Evolutionary conservation across 257 asterid genomes (phyloP), one percentile per base, ranked within the genome.

Genomic region (Ehretia macrophylla): DNA sequence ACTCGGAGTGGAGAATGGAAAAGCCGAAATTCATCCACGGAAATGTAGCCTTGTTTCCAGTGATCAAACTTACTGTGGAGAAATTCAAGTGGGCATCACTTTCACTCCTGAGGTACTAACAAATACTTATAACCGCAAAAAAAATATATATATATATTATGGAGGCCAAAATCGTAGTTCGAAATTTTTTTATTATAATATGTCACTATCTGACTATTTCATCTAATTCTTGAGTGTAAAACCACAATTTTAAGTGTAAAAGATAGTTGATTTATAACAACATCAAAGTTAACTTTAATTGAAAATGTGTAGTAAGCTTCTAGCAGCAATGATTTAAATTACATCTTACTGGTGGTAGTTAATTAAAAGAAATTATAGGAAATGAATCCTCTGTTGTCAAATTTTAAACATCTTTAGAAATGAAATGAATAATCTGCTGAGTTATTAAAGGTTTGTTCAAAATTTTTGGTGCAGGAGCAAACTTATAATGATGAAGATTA

Each of bases 71-170:
- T 87, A 78, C 58, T 63, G 60, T 10, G 94, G 96, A 48, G 96
- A 87, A 74, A 72, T 87, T 77, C 72, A 78, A 75, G 76, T 87
- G 69, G 91, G 83, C 19, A 51, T 87, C 20, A 73, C 73, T 23
- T 87, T 82, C 40, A 78, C 71, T 17, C 55, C 66, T 1, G 63
- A 76, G 88, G 95, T 84, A 50, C 14, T 17, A 20, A 19, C 22
- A 17, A 0, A 23, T 4, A 12, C 27, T 16, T 32, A n/a, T n/a
- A 1, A 39, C 5, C 19, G 35, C 35, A 27, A 38, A 17, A 1
- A 9, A 6, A 4, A 38, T 11, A 5, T 32, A 13, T 18, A 18
- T 8, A 17, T 13, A 32, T 38, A 8, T 0, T 22, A 53, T 20
- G 23, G 5, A n/a, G n/a, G n/a, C n/a, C n/a, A n/a, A n/a, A n/a